Evolutionary conservation across 2,329 filamentous ascomycete species (phyloP).

Genomic region (Penicillium frequentans): DNA sequence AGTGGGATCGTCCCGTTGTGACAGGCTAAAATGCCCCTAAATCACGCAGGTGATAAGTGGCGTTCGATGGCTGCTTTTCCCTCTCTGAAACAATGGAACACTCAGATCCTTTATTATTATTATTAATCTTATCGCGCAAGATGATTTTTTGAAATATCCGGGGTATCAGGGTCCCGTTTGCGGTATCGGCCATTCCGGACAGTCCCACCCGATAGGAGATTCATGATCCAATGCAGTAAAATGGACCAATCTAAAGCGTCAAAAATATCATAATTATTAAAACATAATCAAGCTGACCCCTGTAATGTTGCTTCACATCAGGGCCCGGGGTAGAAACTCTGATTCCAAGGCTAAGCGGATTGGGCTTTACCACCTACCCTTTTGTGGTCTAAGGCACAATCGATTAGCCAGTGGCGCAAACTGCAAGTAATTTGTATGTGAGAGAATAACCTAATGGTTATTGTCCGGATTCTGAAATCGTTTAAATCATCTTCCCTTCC

Average conservation of each 20-base stretch:
- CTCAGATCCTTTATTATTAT: not conserved
- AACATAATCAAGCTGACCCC: not conserved
- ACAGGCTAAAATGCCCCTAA: conserved; percentile 7
- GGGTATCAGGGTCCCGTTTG: not conserved
- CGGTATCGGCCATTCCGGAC: not conserved
- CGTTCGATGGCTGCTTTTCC: not conserved
- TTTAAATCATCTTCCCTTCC: not conserved
- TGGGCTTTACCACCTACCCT: not conserved
- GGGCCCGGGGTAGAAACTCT: not conserved
- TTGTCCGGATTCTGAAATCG: not conserved
- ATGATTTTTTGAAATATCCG: not conserved
- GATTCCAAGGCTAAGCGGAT: not conserved
- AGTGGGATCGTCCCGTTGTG: conserved; percentile 14
- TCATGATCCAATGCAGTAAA: not conserved
- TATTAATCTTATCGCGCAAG: not conserved
- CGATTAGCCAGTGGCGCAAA: not conserved
- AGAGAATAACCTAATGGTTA: not conserved
- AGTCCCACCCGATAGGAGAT: not conserved
- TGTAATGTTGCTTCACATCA: not conserved
- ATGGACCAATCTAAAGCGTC: too few relatives aligned
- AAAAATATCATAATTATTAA: too few relatives aligned
- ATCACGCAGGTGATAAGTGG: conserved; percentile 17
- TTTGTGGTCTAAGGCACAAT: not conserved
- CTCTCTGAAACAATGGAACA: not conserved
- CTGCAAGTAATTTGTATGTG: not conserved